These are phyloP conservation scores for Phytophthora vignae DNA, from an alignment of 352 stramenopile species.

Conservation along the genomic window DNA sequence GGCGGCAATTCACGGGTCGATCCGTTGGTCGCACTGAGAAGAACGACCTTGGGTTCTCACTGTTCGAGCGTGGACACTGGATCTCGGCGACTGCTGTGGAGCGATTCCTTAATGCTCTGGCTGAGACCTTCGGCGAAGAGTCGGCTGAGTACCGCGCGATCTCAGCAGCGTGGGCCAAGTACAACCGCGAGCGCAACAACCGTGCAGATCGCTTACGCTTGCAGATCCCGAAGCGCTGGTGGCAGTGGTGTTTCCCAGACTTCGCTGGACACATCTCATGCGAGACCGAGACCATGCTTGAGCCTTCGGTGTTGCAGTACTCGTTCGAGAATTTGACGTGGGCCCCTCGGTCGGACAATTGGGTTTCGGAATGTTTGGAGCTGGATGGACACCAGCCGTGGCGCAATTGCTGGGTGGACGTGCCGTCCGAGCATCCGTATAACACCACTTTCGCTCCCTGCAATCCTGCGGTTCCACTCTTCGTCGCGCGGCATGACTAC, in stretches of 20 bases:
- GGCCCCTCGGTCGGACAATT: no score
- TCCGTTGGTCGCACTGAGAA: background rate
- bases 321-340: no score
- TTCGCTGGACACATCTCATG: no score
- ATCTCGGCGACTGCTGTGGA: background rate
- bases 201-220: background rate
- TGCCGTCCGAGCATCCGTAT: no score
- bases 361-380: no score
- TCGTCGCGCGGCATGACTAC: no score
- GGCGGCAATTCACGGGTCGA: background rate
- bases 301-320: no score
- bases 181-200: background rate
- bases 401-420: no score
- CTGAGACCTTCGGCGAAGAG: no score
- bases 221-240: background rate
- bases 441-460: no score
- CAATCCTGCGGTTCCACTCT: no score
- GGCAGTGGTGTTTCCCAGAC: background rate
- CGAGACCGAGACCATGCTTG: background rate
- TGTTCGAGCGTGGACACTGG: conserved; percentile 1
- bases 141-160: background rate
- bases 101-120: background rate
- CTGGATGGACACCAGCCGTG: no score
- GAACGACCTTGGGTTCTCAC: background rate
- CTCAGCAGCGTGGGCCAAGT: background rate